Base-by-base conservation (phyloP, 352 stramenopile species). In the Globisporangium polare region DNA sequence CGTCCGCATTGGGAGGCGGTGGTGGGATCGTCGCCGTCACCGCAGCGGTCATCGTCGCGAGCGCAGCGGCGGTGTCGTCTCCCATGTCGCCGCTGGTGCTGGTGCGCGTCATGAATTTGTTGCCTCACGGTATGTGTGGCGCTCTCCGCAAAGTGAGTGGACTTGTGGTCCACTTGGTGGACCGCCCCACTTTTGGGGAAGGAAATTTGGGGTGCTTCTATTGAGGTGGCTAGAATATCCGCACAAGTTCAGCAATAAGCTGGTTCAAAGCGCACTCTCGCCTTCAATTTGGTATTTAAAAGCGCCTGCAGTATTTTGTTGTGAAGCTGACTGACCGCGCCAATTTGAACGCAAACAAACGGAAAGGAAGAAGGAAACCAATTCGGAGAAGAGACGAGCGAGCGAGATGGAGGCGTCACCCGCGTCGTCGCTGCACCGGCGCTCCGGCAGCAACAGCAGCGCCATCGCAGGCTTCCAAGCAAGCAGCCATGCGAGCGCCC, bases 81-180 rank as follows among this genome's bases (percentile, higher is more conserved):
- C 1, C 17, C 27, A 55, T 54, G 8, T 18, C 24, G 12, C 26
- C 18, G 6, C 5, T 39, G 27, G 9, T 20, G 26, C 24, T 29
- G 18, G n/a, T 22, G 22, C 24, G 22, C 0, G 37, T 49, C 53
- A 60, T 60, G 33, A 39, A 39, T 39, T 39, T 59, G 7, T 41
- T 58, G 53, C 13, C 22, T 35, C 3, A 35, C 3, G 9, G 33
- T 39, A 15, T 15, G 31, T 46, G 29, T 43, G 53, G 20, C 46
- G 53, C 53, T 58, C 53, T 60, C 51, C 53, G 37, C 33, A 51
- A 50, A 39, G 5, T 56, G 29, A 20, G 20, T 29, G n/a, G 27
- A 2, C 15, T 33, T 42, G 29, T 45, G 51, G 53, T 24, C 15
- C 37, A 17, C 22, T 41, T 13, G 42, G 35, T 60, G 53, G 53